Evolutionary conservation across 2,329 filamentous ascomycete genomes (phyloP).

Genomic region (Paecilomyces formosus): DNA sequence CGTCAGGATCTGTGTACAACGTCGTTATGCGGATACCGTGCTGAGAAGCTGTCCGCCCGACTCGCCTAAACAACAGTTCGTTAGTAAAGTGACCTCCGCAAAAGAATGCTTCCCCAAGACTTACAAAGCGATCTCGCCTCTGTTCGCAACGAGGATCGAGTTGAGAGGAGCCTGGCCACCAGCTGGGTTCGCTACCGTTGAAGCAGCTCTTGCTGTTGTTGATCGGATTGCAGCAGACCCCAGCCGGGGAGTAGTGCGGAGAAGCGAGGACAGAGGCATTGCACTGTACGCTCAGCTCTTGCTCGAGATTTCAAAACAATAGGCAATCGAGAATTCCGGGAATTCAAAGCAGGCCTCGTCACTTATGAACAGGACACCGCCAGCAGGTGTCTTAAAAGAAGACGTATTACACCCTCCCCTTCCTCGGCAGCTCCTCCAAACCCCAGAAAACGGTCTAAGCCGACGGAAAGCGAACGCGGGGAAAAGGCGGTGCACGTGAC

Average conservation of each 20-base stretch:
- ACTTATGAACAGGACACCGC: not conserved
- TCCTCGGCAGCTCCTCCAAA: constrained; percentile 5
- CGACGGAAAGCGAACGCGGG: constrained; percentile 33
- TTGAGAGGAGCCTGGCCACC: constrained; percentile 40
- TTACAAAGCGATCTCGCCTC: constrained; percentile 85
- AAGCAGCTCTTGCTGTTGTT: constrained; percentile 19
- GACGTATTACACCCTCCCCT: not conserved
- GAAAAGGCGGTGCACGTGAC: constrained; percentile 20
- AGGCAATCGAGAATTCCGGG: not conserved
- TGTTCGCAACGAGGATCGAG: constrained; percentile 90
- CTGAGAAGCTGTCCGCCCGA: constrained; percentile 77
- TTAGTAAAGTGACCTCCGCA: constrained; percentile 7
- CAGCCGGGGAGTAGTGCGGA: constrained; percentile 32
- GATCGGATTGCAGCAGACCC: constrained; percentile 20
- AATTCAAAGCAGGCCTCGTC: not conserved
- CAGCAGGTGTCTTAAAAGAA: not conserved
- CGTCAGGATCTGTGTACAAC: constrained; percentile 89
- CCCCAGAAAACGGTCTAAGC: constrained; percentile 11
- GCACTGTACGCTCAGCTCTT: constrained; percentile 1
- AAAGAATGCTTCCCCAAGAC: constrained; percentile 8
- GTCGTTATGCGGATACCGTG: constrained; percentile 92
- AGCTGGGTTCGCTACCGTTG: constrained; percentile 17
- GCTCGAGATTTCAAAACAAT: not conserved
- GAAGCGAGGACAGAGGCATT: constrained; percentile 32
- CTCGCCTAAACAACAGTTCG: constrained; percentile 46